Evolutionary conservation across 2,329 filamentous ascomycete species (phyloP), one percentile per base, ranked within the genome.

Genomic region (Trichoderma sp.): DNA sequence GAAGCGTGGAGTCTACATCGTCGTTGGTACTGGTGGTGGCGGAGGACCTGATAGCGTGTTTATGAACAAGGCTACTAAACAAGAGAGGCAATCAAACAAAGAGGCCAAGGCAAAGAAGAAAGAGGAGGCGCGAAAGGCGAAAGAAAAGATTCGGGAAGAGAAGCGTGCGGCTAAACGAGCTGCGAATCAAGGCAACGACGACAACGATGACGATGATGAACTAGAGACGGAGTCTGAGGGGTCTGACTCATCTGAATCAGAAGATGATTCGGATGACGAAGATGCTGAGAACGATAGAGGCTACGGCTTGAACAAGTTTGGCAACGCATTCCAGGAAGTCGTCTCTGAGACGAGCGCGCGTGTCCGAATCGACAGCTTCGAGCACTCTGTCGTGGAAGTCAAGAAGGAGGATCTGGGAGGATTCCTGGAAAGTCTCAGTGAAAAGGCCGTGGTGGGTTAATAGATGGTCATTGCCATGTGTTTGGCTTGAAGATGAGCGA

Each of bases 381-480:
- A 99, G 85, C 94, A 98, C 83, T 97, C 95, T 81, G 97, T 98
- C 8, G 95, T 98, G 64, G 97, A 99, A 83, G 96, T 99, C n/a
- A 93, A 93, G 85, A 98, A 98, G 86, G 97, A 98, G 82, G 97
- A 98, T 84, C 86, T 99, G 33, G 91, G 92, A 18, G 94, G 93
- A 0, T 99, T 99, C 83, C 87, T 99, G 78, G 97, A 99, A 86
- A 93, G 93, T 74, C 84, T 99, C 82, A 98, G 95, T 85, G 93
- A 95, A 89, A 97, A 97, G 89, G 92, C 92, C 75, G 95, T 98
- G 21, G 93, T 93, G 73, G 90, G 91, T 60, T 93, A 82, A 69
- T 59, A 53, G 33, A 29, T 24, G 5, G 45, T 1, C 21, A 11
- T 60, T 18, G 7, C 8, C 31, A 6, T 33, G 5, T 35, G 9